These are phyloP conservation scores for Ophiostoma populinum DNA, from an alignment of 2,329 filamentous ascomycete species.

Conservation along the genomic window DNA sequence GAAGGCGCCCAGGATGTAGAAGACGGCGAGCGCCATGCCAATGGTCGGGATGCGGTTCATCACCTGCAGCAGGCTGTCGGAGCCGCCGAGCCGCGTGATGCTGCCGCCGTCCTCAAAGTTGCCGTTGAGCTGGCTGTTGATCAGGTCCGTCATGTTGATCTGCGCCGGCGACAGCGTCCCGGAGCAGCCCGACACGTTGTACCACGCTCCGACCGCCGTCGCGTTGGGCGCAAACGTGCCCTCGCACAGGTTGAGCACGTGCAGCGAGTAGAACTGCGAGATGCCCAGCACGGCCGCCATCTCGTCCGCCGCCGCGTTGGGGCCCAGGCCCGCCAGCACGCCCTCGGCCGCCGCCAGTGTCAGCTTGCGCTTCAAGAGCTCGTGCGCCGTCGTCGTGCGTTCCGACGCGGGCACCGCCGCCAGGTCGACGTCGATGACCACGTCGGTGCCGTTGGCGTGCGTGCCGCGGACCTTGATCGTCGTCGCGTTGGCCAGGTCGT, in stretches of 20 bases:
- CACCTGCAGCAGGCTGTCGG: slow-evolving; percentile 28
- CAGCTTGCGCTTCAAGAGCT: slow-evolving; percentile 6
- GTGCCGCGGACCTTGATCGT: slow-evolving; percentile 1
- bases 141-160: slow-evolving; percentile 12
- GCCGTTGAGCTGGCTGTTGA: slow-evolving; percentile 18
- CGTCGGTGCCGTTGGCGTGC: slow-evolving; percentile 4
- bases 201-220: slow-evolving; percentile 11
- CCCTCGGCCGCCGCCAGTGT: slow-evolving; percentile 11
- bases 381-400: background rate
- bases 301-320: slow-evolving; percentile 11
- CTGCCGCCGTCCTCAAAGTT: slow-evolving; percentile 28
- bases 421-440: background rate
- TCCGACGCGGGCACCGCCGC: background rate
- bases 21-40: slow-evolving; percentile 29
- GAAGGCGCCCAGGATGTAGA: slow-evolving; percentile 28
- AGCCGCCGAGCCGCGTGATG: no score
- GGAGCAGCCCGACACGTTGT: slow-evolving; percentile 15
- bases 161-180: no score
- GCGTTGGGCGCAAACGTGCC: slow-evolving; percentile 16
- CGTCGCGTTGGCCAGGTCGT: slow-evolving; percentile 6
- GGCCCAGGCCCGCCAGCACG: slow-evolving; percentile 11
- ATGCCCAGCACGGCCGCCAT: slow-evolving; percentile 16
- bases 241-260: slow-evolving; percentile 17
- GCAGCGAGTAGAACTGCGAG: slow-evolving; percentile 19
- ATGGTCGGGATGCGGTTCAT: slow-evolving; percentile 31